Conservation (phyloP, 2,329 filamentous ascomycete genomes). For the Ophiostoma ulmi region DNA sequence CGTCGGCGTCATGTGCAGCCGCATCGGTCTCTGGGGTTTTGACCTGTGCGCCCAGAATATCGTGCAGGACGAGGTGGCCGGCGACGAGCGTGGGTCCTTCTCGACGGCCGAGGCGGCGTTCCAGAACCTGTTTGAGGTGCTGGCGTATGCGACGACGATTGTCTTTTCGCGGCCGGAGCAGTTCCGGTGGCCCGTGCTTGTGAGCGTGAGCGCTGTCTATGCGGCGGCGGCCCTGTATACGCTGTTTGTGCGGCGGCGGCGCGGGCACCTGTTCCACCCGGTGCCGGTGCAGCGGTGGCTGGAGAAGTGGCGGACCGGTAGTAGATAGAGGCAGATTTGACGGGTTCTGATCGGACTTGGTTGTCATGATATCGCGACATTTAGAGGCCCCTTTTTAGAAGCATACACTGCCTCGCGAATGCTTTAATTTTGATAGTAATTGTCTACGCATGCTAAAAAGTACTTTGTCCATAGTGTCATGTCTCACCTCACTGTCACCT, state of each 20-base stretch:
- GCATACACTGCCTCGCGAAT: too few species aligned
- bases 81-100: slow-evolving; percentile 58
- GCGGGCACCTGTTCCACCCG: slow-evolving; percentile 57
- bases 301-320: slow-evolving; percentile 18
- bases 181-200: slow-evolving; percentile 58
- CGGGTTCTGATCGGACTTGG: too few species aligned
- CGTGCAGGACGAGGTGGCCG: slow-evolving; percentile 56
- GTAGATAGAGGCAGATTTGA: not conserved
- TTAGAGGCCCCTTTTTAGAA: too few species aligned
- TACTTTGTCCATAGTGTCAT: not conserved
- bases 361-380: too few species aligned
- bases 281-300: slow-evolving; percentile 26
- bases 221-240: slow-evolving; percentile 49
- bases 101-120: slow-evolving; percentile 62
- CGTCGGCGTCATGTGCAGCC: slow-evolving; percentile 49
- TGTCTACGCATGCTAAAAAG: not conserved
- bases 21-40: slow-evolving; percentile 57
- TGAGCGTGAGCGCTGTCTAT: slow-evolving; percentile 52
- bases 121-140: slow-evolving; percentile 66
- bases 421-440: not conserved
- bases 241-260: slow-evolving; percentile 50
- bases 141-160: slow-evolving; percentile 62
- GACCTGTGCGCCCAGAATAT: slow-evolving; percentile 57
- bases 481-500: not conserved
- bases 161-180: slow-evolving; percentile 57